Evolutionary conservation across 192 early-diverging fungal genomes (phyloP).

Genomic region (Coemansia sp.): DNA sequence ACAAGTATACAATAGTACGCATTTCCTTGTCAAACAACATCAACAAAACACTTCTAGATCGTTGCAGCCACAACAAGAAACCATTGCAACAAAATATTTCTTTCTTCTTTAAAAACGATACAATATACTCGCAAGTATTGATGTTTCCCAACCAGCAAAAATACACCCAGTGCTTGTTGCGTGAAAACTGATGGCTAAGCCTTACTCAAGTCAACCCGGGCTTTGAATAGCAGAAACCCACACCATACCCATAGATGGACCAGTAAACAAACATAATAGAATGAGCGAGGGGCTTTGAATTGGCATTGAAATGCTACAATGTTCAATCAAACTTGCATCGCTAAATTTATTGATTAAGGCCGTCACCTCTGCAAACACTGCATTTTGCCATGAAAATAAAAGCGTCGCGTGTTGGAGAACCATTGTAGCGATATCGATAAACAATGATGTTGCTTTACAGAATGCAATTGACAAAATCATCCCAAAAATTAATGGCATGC

Average conservation of each 20-base stretch:
- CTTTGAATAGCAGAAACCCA: not conserved
- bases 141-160: no score
- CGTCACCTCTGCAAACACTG: not conserved
- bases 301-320: not conserved
- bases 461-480: no score
- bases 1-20: not conserved
- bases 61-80: conserved; percentile 1
- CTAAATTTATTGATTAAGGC: not conserved
- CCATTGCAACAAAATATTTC: not conserved
- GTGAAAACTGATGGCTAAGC: not conserved
- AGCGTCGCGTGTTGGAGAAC: not conserved
- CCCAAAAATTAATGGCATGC: no score
- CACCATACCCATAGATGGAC: not conserved
- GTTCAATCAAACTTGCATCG: not conserved
- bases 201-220: not conserved
- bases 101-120: not conserved
- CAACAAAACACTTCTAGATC: not conserved
- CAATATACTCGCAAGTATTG: no score
- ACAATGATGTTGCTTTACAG: no score
- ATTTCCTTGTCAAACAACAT: not conserved
- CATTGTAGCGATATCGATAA: no score
- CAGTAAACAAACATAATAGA: not conserved
- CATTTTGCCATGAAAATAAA: not conserved
- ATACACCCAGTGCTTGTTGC: not conserved
- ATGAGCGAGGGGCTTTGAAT: not conserved